Percentiles rank a stretch among this genome's conserved stretches.
Conservation (phyloP, 192 early-diverging fungal species). For the Funneliformis mosseae region DNA sequence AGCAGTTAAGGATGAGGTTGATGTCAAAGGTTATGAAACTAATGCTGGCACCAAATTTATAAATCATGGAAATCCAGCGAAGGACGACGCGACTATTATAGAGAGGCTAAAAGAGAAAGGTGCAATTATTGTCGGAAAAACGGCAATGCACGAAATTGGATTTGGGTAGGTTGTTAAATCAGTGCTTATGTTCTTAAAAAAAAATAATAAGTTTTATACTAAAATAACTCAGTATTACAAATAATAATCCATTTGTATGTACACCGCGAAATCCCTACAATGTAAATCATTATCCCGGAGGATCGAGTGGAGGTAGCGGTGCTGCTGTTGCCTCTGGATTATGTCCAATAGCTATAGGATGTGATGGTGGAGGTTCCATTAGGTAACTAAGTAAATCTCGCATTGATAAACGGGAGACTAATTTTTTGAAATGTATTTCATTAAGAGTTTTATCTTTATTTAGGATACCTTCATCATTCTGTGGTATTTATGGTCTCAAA, state of each 20-base stretch:
- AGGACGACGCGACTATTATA: conserved; percentile 54
- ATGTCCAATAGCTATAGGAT: conserved; percentile 70
- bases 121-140: conserved; percentile 67
- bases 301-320: conserved; percentile 70
- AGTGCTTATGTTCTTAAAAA: not conserved
- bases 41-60: conserved; percentile 64
- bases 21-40: conserved; percentile 57
- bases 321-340: conserved; percentile 64
- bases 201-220: not conserved
- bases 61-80: conserved; percentile 49
- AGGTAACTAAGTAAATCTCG: conserved; percentile 33
- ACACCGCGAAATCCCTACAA: conserved; percentile 70
- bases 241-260: conserved; percentile 59
- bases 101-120: conserved; percentile 56
- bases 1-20: conserved; percentile 74
- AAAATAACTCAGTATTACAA: conserved; percentile 56
- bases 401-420: not conserved
- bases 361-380: conserved; percentile 71
- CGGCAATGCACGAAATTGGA: conserved; percentile 78
- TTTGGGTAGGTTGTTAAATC: conserved; percentile 39
- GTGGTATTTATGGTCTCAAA: conserved; percentile 78
- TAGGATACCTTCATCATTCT: conserved; percentile 69
- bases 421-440: not conserved
- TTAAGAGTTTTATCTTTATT: not conserved
- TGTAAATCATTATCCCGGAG: conserved; percentile 61